Evolutionary conservation across 2,329 filamentous ascomycete genomes (phyloP).

Genomic region (Ceratocystis cacaofunesta): DNA sequence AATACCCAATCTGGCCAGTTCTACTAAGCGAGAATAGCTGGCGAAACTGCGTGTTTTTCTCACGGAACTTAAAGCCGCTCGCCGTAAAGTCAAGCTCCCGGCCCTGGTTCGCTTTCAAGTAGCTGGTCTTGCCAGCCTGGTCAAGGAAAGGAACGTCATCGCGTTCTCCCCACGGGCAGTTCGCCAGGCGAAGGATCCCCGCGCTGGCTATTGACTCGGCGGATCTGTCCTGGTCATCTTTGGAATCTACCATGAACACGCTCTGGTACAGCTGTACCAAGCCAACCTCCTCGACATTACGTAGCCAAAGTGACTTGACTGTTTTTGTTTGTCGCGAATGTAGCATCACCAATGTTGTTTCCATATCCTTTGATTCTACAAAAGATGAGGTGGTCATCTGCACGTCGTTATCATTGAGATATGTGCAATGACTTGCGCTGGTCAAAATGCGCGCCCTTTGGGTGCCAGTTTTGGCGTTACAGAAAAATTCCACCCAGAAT

Average conservation of each 20-base stretch:
- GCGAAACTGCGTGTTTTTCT: constrained; percentile 30
- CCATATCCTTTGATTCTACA: neutral
- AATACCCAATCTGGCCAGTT: constrained; percentile 31
- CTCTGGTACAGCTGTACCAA: constrained; percentile 6
- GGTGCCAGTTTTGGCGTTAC: neutral
- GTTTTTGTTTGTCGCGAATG: neutral
- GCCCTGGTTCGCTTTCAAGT: neutral
- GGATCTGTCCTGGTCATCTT: neutral
- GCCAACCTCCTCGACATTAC: neutral
- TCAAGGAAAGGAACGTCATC: constrained; percentile 8
- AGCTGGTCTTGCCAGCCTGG: neutral
- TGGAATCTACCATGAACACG: neutral
- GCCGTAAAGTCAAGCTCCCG: neutral
- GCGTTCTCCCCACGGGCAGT: constrained; percentile 10
- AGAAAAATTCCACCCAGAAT: constrained; percentile 12
- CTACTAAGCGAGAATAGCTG: constrained; percentile 31
- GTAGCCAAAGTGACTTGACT: constrained; percentile 10
- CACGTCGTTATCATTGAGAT: constrained; percentile 3
- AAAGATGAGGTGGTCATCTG: constrained; percentile 6
- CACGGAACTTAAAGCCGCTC: constrained; percentile 23
- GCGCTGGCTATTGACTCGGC: neutral
- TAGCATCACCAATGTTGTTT: constrained; percentile 5
- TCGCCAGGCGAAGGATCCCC: neutral
- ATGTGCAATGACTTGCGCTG: neutral
- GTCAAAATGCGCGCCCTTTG: neutral